A percentile compares a stretch with the other conserved stretches of the same genome.
Evolutionary conservation across 768 basidiomycete species (phyloP).

Genomic region (Amanita inopinata): DNA sequence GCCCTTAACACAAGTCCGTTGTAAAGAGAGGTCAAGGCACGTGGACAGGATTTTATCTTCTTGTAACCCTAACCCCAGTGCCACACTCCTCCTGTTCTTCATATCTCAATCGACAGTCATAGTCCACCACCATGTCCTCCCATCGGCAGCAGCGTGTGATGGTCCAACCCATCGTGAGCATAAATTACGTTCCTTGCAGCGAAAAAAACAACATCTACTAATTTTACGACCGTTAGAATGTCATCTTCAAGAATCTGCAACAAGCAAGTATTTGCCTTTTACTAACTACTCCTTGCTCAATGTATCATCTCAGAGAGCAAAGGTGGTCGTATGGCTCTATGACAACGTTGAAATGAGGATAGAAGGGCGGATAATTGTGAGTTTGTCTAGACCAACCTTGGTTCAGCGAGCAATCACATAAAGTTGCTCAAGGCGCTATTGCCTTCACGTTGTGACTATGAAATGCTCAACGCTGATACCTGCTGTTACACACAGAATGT

Average conservation of each 20-base stretch:
- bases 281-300: constrained; percentile 8
- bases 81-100: constrained; percentile 12
- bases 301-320: constrained; percentile 48
- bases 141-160: constrained; percentile 93
- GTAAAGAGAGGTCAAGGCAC: constrained; percentile 12
- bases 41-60: constrained; percentile 10
- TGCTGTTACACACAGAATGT: too few relatives aligned
- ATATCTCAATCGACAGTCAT: constrained; percentile 9
- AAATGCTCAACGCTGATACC: too few relatives aligned
- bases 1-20: constrained; percentile 11
- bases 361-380: constrained; percentile 90
- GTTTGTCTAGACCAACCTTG: constrained; percentile 23
- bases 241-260: constrained; percentile 97
- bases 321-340: constrained; percentile 90
- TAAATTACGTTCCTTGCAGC: constrained; percentile 2
- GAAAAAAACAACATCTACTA: constrained; percentile 4
- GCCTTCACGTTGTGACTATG: too few relatives aligned
- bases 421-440: too few relatives aligned
- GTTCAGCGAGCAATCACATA: too few relatives aligned
- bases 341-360: constrained; percentile 96
- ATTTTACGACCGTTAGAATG: constrained; percentile 48
- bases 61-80: constrained; percentile 19
- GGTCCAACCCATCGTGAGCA: constrained; percentile 96
- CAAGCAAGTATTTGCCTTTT: constrained; percentile 36
- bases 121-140: constrained; percentile 51